Conservation (phyloP, 768 basidiomycete genomes). For the Pisolithus tinctorius region DNA sequence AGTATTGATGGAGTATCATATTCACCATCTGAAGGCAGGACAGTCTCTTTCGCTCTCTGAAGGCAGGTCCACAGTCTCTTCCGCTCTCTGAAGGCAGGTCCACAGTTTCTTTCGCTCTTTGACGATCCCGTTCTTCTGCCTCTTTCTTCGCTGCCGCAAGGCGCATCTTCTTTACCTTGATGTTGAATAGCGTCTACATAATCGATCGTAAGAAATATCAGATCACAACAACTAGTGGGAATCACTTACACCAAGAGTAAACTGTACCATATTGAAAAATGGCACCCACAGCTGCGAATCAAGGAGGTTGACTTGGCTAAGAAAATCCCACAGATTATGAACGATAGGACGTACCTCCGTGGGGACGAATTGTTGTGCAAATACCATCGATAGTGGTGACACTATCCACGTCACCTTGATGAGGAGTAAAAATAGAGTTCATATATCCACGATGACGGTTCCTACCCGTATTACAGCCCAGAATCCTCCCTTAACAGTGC, state of each 20-base stretch:
- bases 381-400: slow-evolving; percentile 63
- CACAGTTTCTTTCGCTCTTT: slow-evolving; percentile 11
- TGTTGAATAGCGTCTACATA: slow-evolving; percentile 64
- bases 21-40: too few relatives aligned
- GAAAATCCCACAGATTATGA: not conserved
- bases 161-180: slow-evolving; percentile 58
- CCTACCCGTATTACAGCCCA: slow-evolving; percentile 65
- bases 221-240: not conserved
- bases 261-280: slow-evolving; percentile 77
- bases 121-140: slow-evolving; percentile 29
- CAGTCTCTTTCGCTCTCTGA: slow-evolving; percentile 12
- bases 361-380: slow-evolving; percentile 78
- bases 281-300: slow-evolving; percentile 69
- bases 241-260: slow-evolving; percentile 61
- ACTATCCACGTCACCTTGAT: slow-evolving; percentile 72
- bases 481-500: slow-evolving; percentile 68
- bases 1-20: too few relatives aligned
- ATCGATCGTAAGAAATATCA: not conserved
- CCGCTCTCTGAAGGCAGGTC: slow-evolving; percentile 4
- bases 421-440: slow-evolving; percentile 2
- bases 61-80: not conserved
- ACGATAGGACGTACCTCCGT: slow-evolving; percentile 47
- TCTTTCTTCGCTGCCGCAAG: slow-evolving; percentile 51
- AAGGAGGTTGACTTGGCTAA: slow-evolving; percentile 3
- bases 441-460: not conserved